phyloP scores from a whole-genome alignment of 495 filamentous ascomycete genomes.

The Xanthoparmelia taractica region DNA sequence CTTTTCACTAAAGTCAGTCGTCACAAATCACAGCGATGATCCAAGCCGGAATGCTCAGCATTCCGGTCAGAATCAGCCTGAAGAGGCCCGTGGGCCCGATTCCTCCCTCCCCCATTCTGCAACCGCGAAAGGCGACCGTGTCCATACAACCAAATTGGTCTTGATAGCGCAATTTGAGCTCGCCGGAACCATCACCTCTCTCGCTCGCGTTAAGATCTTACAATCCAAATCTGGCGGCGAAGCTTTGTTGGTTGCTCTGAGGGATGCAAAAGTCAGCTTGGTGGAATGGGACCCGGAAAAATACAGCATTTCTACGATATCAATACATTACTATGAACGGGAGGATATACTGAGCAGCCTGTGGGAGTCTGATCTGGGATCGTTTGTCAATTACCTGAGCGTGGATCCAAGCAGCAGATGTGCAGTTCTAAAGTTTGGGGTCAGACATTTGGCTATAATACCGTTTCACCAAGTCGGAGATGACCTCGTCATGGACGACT shows the following conservation, averaged over 20 bases:
- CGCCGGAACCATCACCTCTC: slow-evolving; percentile 71
- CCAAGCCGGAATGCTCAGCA: slow-evolving; percentile 17
- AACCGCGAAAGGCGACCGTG: slow-evolving; percentile 42
- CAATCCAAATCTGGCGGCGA: slow-evolving; percentile 72
- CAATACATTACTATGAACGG: slow-evolving; percentile 95
- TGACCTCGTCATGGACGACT: slow-evolving; percentile 86
- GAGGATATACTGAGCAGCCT: slow-evolving; percentile 72
- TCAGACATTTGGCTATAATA: slow-evolving; percentile 81
- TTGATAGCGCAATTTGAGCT: slow-evolving; percentile 76
- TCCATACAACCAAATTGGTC: slow-evolving; percentile 65
- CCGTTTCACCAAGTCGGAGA: slow-evolving; percentile 81
- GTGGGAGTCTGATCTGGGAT: slow-evolving; percentile 62
- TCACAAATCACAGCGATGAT: slow-evolving; percentile 45
- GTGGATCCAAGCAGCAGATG: slow-evolving; percentile 90
- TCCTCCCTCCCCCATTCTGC: slow-evolving; percentile 12
- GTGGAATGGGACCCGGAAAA: slow-evolving; percentile 88
- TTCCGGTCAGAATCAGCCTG: not conserved
- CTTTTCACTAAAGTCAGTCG: slow-evolving; percentile 47
- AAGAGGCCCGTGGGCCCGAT: slow-evolving; percentile 5
- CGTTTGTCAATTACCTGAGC: slow-evolving; percentile 67
- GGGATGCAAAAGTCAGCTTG: slow-evolving; percentile 85
- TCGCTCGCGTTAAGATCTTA: slow-evolving; percentile 64
- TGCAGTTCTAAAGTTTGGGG: slow-evolving; percentile 85
- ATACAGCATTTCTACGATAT: slow-evolving; percentile 71
- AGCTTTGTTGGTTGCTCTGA: slow-evolving; percentile 72